These are phyloP conservation scores for Geranium brycei DNA, from an alignment of 345 rosid genomes.

Conservation along the genomic window DNA sequence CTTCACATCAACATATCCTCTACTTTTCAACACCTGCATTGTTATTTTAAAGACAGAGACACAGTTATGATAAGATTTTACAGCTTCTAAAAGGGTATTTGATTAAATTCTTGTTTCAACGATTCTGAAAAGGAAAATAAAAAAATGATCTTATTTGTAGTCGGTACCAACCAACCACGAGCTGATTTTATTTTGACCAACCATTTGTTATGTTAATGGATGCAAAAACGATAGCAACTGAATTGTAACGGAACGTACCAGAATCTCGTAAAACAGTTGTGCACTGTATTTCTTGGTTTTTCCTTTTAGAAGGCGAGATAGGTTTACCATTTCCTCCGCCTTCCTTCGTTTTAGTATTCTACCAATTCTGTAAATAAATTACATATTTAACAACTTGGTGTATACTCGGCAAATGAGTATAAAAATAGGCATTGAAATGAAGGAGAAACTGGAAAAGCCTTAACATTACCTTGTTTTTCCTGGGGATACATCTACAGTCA, in stretches of 20 bases:
- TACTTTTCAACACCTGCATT: constrained; percentile 56
- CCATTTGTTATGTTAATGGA: neutral
- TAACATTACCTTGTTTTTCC: constrained; percentile 20
- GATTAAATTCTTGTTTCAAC: too few relatives aligned
- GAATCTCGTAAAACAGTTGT: constrained; percentile 70
- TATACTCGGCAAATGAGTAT: too few relatives aligned
- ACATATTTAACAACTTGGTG: constrained; percentile 12
- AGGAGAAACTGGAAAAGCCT: constrained; percentile 4
- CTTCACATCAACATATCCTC: constrained; percentile 45
- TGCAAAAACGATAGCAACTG: neutral
- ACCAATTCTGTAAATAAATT: constrained; percentile 35
- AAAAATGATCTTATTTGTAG: too few relatives aligned
- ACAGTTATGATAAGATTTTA: too few relatives aligned
- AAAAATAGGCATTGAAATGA: neutral
- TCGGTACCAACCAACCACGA: too few relatives aligned
- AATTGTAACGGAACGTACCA: constrained; percentile 33
- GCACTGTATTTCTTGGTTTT: constrained; percentile 50
- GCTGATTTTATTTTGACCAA: neutral
- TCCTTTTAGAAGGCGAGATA: constrained; percentile 36
- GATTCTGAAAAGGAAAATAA: too few relatives aligned
- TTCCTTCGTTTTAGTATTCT: constrained; percentile 19
- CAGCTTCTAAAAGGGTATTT: neutral
- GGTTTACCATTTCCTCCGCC: constrained; percentile 39
- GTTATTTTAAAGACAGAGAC: neutral
- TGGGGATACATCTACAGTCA: constrained; percentile 2